Percentiles rank a stretch among this genome's conserved stretches.
Evolutionary conservation across 129 eudicot genomes (phyloP).

Genomic region (Oenanthe sinensis): DNA sequence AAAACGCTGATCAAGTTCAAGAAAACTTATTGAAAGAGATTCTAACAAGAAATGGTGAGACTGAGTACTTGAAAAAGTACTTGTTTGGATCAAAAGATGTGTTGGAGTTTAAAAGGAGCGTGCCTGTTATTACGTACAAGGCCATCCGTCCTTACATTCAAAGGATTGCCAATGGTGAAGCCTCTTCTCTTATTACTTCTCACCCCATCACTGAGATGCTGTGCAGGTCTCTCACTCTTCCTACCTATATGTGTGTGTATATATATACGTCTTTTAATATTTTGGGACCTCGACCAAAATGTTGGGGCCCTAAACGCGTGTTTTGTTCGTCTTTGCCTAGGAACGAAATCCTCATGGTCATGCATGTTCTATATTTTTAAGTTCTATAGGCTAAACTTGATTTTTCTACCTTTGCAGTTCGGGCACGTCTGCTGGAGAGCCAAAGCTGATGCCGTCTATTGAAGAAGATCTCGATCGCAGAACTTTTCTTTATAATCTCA

Average conservation of each 20-base stretch:
- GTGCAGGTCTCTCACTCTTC: constrained; percentile 42
- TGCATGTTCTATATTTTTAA: not conserved
- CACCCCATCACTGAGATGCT: constrained; percentile 82
- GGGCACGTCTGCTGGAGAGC: constrained; percentile 93
- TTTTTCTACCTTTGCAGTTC: constrained; percentile 49
- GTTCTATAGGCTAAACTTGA: not conserved
- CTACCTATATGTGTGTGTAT: not conserved
- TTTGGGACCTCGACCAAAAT: too few species aligned
- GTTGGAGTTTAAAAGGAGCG: constrained; percentile 32
- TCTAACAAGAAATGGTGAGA: constrained; percentile 45
- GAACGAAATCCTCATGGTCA: not conserved
- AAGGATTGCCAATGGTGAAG: constrained; percentile 77
- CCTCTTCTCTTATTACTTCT: constrained; percentile 56
- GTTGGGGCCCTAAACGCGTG: not conserved
- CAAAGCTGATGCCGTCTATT: constrained; percentile 80
- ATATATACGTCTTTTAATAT: not conserved
- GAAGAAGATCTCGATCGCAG: constrained; percentile 90
- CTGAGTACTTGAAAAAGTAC: constrained; percentile 52
- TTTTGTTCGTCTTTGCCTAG: not conserved
- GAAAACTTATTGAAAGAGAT: constrained; percentile 48
- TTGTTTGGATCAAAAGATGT: constrained; percentile 41
- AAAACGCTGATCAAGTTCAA: constrained; percentile 58
- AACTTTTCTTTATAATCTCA: constrained; percentile 67
- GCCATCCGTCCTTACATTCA: constrained; percentile 62
- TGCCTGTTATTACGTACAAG: constrained; percentile 61